Evolutionary conservation across 306 rosid species (phyloP).

Genomic region (Vicia sativa): DNA sequence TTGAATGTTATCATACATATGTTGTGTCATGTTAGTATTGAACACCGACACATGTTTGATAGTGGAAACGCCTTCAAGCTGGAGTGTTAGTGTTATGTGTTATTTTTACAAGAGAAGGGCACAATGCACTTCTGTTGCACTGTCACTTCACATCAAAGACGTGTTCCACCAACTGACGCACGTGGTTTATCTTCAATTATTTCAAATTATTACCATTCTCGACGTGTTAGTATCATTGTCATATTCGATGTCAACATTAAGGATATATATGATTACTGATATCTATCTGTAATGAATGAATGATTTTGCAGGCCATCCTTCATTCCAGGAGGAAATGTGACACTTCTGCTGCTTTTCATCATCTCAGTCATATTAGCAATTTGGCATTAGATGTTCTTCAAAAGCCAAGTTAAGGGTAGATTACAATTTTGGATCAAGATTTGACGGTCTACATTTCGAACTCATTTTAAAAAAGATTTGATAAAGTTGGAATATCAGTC

Average conservation of each 20-base stretch:
- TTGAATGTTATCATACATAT: background rate
- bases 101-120: background rate
- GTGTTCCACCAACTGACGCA: background rate
- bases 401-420: background rate
- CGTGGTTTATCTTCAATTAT: background rate
- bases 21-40: background rate
- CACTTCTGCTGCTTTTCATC: conserved; percentile 38
- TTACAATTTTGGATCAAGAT: background rate
- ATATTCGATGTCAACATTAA: background rate
- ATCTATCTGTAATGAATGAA: background rate
- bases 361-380: conserved; percentile 41
- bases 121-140: background rate
- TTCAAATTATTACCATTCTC: background rate
- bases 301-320: conserved; percentile 36
- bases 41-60: background rate
- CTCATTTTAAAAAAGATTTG: background rate
- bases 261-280: background rate
- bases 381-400: conserved; percentile 37
- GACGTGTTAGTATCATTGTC: background rate
- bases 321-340: conserved; percentile 44
- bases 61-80: background rate
- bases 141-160: background rate
- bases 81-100: background rate
- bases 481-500: too few relatives aligned
- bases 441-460: background rate